phyloP scores from a whole-genome alignment of 805 yeast species.

The Komagataella pastoris region DNA sequence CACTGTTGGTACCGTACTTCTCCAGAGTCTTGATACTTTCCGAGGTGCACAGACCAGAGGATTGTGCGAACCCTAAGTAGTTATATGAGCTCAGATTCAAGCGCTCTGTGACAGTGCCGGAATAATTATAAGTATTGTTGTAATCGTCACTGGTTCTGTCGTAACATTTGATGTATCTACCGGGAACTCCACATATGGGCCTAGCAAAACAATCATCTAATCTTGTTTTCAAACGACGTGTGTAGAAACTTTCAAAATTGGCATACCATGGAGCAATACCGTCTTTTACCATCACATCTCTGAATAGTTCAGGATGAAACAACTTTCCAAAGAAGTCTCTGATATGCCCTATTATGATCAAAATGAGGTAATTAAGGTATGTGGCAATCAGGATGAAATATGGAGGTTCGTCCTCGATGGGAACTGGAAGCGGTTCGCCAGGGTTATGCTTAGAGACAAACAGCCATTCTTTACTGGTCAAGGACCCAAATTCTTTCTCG shows the following conservation, averaged over 20 bases:
- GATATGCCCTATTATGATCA: slow-evolving; percentile 81
- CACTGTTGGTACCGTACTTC: slow-evolving; percentile 64
- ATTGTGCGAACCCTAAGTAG: slow-evolving; percentile 94
- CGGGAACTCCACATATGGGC: slow-evolving; percentile 97
- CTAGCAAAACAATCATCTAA: slow-evolving; percentile 91
- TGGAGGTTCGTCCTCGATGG: slow-evolving; percentile 75
- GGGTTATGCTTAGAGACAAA: slow-evolving; percentile 46
- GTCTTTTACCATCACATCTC: slow-evolving; percentile 57
- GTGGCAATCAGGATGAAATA: slow-evolving; percentile 69
- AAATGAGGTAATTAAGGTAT: slow-evolving; percentile 69
- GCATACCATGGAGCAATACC: slow-evolving; percentile 96
- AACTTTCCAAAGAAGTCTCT: slow-evolving; percentile 78
- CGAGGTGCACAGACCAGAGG: slow-evolving; percentile 83
- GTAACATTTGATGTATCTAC: slow-evolving; percentile 73
- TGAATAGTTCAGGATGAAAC: slow-evolving; percentile 53
- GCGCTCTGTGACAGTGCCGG: slow-evolving; percentile 67
- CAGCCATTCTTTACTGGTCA: slow-evolving; percentile 52
- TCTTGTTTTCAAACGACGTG: slow-evolving; percentile 81
- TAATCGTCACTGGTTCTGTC: slow-evolving; percentile 63
- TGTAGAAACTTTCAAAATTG: slow-evolving; percentile 86
- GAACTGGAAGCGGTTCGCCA: slow-evolving; percentile 45
- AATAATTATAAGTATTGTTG: slow-evolving; percentile 52
- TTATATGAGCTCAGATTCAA: slow-evolving; percentile 84
- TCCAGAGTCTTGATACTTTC: slow-evolving; percentile 49
- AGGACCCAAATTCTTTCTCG: slow-evolving; percentile 65